Conservation (phyloP, 441 rosid genomes). For the Brassica balearica region DNA sequence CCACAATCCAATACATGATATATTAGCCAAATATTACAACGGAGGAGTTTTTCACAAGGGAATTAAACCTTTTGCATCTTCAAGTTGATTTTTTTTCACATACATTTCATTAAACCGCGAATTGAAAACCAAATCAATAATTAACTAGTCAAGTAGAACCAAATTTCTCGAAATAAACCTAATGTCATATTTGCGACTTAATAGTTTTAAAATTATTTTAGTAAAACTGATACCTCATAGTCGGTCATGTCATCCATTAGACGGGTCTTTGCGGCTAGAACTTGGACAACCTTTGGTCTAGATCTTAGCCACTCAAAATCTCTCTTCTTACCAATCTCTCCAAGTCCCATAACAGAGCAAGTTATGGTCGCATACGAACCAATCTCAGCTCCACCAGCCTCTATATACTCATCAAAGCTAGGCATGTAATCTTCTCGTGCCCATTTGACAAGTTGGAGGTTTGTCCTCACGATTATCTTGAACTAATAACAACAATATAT, state of each 20-base stretch:
- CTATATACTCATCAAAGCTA: conserved; percentile 17
- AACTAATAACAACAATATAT: conserved; percentile 7
- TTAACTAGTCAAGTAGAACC: neutral
- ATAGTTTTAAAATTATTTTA: neutral
- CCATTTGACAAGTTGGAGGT: conserved; percentile 28
- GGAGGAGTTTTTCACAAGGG: neutral
- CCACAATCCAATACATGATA: neutral
- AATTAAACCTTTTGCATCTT: neutral
- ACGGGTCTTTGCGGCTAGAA: conserved; percentile 17
- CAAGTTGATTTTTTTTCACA: neutral
- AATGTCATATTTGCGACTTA: neutral
- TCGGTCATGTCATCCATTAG: conserved; percentile 21
- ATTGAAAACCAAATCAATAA: neutral
- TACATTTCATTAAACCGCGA: neutral
- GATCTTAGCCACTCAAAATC: conserved; percentile 23
- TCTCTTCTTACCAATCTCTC: neutral
- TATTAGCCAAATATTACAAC: neutral
- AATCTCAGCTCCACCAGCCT: conserved; percentile 24
- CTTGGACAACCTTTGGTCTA: conserved; percentile 14
- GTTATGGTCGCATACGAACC: conserved; percentile 22
- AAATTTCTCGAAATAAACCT: neutral
- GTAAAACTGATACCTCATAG: conserved; percentile 11
- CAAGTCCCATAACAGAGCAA: conserved; percentile 18
- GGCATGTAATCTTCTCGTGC: neutral
- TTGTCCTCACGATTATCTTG: conserved; percentile 12